Evolutionary conservation across 1,284 basidiomycete species (phyloP).

Genomic region (Cutaneotrichosporon sp.): DNA sequence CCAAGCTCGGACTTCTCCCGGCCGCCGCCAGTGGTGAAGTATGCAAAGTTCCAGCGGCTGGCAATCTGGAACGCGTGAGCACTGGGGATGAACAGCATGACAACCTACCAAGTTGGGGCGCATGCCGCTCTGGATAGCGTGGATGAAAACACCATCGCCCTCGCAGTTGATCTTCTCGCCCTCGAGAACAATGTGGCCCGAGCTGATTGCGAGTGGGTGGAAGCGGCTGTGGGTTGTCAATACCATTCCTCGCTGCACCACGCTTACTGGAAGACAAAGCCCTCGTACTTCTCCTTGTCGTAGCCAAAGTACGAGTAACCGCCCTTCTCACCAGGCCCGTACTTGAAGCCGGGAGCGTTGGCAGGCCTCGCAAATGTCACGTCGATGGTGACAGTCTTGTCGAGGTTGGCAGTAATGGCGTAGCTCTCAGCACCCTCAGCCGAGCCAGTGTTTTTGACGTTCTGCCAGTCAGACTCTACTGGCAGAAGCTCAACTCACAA

Average conservation of each 20-base stretch:
- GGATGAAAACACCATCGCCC: constrained; percentile 86
- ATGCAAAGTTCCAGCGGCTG: constrained; percentile 89
- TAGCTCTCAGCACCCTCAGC: constrained; percentile 65
- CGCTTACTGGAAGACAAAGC: constrained; percentile 70
- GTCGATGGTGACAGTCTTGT: constrained; percentile 72
- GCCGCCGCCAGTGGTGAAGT: constrained; percentile 59
- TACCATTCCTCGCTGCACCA: neutral
- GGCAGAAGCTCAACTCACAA: constrained; percentile 51
- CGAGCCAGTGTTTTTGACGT: constrained; percentile 62
- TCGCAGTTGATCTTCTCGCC: constrained; percentile 63
- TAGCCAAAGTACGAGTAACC: constrained; percentile 88
- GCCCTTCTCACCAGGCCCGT: constrained; percentile 79
- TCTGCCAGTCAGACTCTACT: constrained; percentile 20
- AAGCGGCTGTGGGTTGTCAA: constrained; percentile 56
- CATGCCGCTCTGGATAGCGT: constrained; percentile 94
- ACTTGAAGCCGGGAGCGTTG: constrained; percentile 78
- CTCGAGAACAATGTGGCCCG: constrained; percentile 67
- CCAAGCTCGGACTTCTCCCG: constrained; percentile 57
- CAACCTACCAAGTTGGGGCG: constrained; percentile 69
- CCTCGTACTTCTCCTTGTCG: constrained; percentile 63
- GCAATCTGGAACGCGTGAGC: constrained; percentile 55
- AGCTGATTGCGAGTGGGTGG: constrained; percentile 68
- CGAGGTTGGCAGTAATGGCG: constrained; percentile 72
- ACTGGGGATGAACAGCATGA: neutral
- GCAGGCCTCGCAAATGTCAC: constrained; percentile 67